These are phyloP conservation scores for Penicillium turbatum DNA, from an alignment of 495 filamentous ascomycete species.

Conservation along the genomic window DNA sequence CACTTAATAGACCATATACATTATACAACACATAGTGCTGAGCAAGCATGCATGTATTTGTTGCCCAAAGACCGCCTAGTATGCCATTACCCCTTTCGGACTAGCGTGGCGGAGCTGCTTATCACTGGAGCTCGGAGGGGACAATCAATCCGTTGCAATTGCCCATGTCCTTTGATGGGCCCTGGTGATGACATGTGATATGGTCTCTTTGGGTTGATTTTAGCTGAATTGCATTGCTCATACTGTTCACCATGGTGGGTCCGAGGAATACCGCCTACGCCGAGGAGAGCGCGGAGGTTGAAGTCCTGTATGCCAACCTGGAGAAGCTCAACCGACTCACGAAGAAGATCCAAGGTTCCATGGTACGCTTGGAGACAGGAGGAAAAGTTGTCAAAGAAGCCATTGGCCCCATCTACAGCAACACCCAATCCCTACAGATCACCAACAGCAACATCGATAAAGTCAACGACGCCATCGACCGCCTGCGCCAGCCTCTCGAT, in stretches of 20 bases:
- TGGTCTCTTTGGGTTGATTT: slow-evolving; percentile 6
- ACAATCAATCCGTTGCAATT: slow-evolving; percentile 3
- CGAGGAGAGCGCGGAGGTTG: slow-evolving; percentile 70
- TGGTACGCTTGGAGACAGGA: slow-evolving; percentile 77
- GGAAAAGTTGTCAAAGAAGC: slow-evolving; percentile 88
- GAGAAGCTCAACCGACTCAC: slow-evolving; percentile 69
- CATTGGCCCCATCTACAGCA: slow-evolving; percentile 87
- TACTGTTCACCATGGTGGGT: slow-evolving; percentile 40
- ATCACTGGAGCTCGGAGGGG: slow-evolving; percentile 13
- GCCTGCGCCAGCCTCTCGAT: slow-evolving; percentile 80
- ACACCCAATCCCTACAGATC: slow-evolving; percentile 81
- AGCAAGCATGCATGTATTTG: too few species aligned
- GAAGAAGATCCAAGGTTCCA: slow-evolving; percentile 87
- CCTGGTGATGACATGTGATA: slow-evolving; percentile 14
- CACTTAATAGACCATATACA: background rate
- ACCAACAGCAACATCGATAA: slow-evolving; percentile 85
- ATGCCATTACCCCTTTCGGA: slow-evolving; percentile 8
- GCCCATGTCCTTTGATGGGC: slow-evolving; percentile 6
- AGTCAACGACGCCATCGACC: slow-evolving; percentile 80
- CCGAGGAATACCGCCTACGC: slow-evolving; percentile 53
- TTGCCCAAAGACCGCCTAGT: background rate
- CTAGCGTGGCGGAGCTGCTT: slow-evolving; percentile 27
- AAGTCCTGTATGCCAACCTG: slow-evolving; percentile 62
- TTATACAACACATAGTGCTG: background rate
- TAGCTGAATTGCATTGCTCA: slow-evolving; percentile 9